A percentile compares a stretch with the other conserved stretches of the same genome.
These are phyloP conservation scores for Tulasnella sp. DNA, from an alignment of 768 basidiomycete species.

Conservation along the genomic window DNA sequence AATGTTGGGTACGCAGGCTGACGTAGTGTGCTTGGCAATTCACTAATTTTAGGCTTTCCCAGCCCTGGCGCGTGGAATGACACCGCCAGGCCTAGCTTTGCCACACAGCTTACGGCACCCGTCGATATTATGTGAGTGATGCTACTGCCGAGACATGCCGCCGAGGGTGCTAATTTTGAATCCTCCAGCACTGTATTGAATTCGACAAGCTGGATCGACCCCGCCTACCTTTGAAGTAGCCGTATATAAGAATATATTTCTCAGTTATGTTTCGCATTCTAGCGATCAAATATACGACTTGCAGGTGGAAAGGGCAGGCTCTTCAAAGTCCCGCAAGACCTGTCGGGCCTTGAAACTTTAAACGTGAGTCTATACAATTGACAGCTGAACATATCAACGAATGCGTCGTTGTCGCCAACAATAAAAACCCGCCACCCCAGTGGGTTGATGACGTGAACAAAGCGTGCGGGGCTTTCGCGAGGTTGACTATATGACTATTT, in stretches of 20 bases:
- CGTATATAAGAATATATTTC: not conserved
- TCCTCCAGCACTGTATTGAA: not conserved
- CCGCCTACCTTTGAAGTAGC: constrained; percentile 4
- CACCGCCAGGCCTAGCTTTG: not conserved
- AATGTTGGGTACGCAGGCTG: constrained; percentile 4
- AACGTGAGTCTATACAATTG: not conserved
- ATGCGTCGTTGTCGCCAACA: too few species aligned
- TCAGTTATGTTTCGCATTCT: not conserved
- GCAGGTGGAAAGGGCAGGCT: not conserved
- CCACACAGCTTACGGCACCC: not conserved
- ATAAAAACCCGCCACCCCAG: too few species aligned
- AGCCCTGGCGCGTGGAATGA: not conserved
- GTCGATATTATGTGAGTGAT: not conserved
- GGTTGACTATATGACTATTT: too few species aligned
- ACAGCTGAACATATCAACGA: too few species aligned
- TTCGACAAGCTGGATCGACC: constrained; percentile 21
- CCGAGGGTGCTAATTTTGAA: not conserved
- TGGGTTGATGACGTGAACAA: too few species aligned
- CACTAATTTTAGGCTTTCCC: not conserved
- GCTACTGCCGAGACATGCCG: not conserved
- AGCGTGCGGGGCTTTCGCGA: too few species aligned
- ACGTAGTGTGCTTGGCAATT: too few species aligned
- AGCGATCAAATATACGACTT: not conserved
- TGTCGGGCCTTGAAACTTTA: not conserved
- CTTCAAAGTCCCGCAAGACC: too few species aligned